Conservation (phyloP, 192 early-diverging fungal species). For the Coemansia sp. region DNA sequence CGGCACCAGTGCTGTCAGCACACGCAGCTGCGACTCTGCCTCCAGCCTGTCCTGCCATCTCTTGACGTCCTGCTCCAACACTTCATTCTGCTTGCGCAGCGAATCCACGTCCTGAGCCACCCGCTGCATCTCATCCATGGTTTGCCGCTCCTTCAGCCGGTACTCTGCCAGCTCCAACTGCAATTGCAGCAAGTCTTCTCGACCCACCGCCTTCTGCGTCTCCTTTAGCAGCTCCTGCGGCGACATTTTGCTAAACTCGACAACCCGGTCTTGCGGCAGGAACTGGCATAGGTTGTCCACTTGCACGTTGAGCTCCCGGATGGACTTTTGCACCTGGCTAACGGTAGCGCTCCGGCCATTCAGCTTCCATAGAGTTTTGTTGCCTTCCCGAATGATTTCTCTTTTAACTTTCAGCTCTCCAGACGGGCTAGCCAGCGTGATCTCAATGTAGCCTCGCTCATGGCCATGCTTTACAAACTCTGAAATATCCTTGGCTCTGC, state of each 20-base stretch:
- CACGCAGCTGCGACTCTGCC: constrained; percentile 59
- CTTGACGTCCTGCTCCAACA: constrained; percentile 73
- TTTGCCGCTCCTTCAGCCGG: constrained; percentile 55
- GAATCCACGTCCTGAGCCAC: constrained; percentile 59
- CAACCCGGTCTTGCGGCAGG: constrained; percentile 92
- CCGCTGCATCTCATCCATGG: constrained; percentile 47
- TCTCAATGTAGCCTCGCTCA: constrained; percentile 77
- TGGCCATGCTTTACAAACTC: constrained; percentile 92
- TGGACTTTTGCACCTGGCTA: constrained; percentile 63
- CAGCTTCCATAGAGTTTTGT: constrained; percentile 73
- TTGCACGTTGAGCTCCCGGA: constrained; percentile 74
- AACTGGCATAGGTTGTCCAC: constrained; percentile 98
- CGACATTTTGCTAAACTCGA: constrained; percentile 87
- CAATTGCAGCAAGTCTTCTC: constrained; percentile 58
- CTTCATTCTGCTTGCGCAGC: constrained; percentile 66
- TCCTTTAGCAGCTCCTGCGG: constrained; percentile 73
- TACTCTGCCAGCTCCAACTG: constrained; percentile 67
- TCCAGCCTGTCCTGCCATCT: constrained; percentile 70
- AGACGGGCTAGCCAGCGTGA: constrained; percentile 67
- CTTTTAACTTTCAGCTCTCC: constrained; percentile 53
- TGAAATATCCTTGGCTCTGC: constrained; percentile 81
- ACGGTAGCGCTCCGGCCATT: constrained; percentile 67
- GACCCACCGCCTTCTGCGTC: constrained; percentile 83
- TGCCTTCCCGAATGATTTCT: constrained; percentile 60
- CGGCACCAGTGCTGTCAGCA: constrained; percentile 61